Conservation (phyloP, 2,329 filamentous ascomycete genomes). For the Penicillium sp. region DNA sequence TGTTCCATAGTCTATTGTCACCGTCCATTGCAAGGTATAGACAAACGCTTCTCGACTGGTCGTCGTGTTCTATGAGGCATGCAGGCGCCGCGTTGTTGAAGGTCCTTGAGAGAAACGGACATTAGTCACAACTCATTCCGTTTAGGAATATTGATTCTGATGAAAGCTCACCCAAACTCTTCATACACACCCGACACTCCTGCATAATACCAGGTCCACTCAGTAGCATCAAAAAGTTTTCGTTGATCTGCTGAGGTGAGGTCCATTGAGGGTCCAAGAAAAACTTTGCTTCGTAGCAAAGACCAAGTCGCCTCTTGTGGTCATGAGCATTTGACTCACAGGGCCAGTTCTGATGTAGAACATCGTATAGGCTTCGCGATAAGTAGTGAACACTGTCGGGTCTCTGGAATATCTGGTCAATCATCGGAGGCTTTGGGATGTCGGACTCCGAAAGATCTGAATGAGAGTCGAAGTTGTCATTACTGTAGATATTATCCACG, state of each 20-base stretch:
- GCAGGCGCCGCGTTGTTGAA: not conserved
- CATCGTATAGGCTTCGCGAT: constrained; percentile 1
- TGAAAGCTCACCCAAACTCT: not conserved
- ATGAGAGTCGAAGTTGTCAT: not conserved
- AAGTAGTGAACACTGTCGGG: constrained; percentile 4
- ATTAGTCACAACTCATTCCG: not conserved
- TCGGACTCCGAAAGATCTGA: not conserved
- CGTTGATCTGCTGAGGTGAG: not conserved
- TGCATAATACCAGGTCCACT: not conserved
- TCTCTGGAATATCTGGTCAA: not conserved
- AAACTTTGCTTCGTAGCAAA: constrained; percentile 14
- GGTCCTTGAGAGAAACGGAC: not conserved
- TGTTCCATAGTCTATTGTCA: constrained; percentile 8
- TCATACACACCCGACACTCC: not conserved
- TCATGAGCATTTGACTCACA: constrained; percentile 11
- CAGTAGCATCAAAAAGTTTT: not conserved
- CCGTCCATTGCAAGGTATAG: constrained; percentile 6
- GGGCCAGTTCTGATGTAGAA: constrained; percentile 13
- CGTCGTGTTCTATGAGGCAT: constrained; percentile 10
- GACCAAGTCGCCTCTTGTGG: constrained; percentile 13
- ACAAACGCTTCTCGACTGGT: constrained; percentile 11
- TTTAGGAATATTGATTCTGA: no score
- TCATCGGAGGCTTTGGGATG: not conserved
- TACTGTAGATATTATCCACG: not conserved
- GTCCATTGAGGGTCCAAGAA: constrained; percentile 17